Conservation (phyloP, 768 basidiomycete species). For the Naematelia encephala region DNA sequence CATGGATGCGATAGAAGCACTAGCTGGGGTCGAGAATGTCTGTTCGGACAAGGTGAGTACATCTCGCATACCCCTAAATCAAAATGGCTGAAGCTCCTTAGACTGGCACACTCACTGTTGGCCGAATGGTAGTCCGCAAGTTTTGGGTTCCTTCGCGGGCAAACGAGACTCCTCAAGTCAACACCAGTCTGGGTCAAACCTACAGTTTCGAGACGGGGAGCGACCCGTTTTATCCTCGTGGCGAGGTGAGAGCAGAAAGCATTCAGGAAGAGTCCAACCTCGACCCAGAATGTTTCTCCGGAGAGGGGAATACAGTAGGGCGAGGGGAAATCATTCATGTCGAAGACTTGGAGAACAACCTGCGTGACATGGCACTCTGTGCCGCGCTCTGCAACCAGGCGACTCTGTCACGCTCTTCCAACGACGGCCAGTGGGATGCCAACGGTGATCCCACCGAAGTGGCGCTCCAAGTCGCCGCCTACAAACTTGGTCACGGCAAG, state of each 20-base stretch:
- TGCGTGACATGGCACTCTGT: slow-evolving; percentile 50
- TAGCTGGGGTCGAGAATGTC: slow-evolving; percentile 58
- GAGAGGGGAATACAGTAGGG: background rate
- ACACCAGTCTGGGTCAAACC: slow-evolving; percentile 39
- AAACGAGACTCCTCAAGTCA: slow-evolving; percentile 30
- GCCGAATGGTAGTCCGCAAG: slow-evolving; percentile 54
- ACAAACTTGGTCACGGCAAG: slow-evolving; percentile 56
- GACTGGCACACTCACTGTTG: slow-evolving; percentile 60
- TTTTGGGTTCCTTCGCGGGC: slow-evolving; percentile 52
- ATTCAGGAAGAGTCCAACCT: too few relatives aligned
- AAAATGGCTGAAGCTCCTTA: background rate
- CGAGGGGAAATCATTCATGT: slow-evolving; percentile 31
- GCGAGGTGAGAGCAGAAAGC: slow-evolving; percentile 41
- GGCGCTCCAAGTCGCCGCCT: slow-evolving; percentile 59
- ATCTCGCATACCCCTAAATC: background rate
- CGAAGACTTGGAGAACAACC: slow-evolving; percentile 41
- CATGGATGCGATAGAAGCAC: slow-evolving; percentile 63
- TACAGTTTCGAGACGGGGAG: slow-evolving; percentile 49
- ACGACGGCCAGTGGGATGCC: slow-evolving; percentile 53
- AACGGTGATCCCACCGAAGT: slow-evolving; percentile 61
- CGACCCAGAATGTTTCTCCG: too few relatives aligned
- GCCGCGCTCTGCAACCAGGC: slow-evolving; percentile 54
- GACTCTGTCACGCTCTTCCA: slow-evolving; percentile 45
- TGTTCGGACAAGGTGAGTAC: slow-evolving; percentile 59
- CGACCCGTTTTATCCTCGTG: slow-evolving; percentile 51